Base-by-base conservation (phyloP, 805 yeast genomes). In the Zygotorulaspora florentina region DNA sequence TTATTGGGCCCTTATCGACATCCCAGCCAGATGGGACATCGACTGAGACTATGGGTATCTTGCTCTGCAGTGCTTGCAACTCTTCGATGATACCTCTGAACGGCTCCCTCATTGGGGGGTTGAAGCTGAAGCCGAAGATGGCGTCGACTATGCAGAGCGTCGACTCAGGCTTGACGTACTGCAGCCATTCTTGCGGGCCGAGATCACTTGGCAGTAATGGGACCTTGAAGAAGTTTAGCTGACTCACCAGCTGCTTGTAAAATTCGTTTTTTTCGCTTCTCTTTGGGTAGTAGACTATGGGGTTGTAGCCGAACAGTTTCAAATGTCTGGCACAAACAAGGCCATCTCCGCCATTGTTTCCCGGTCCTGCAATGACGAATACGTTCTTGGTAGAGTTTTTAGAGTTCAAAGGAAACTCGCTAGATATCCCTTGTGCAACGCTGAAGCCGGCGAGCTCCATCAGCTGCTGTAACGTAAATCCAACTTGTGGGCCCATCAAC, bases 21-120 rank as follows among this genome's bases (percentile, higher is more conserved):
- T 90, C 91, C 99, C 99, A 93, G 0, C 97, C 96, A 2, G 96
- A 85, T 0, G 99, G 99, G 39, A 91, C 79, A 64, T 93, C 99
- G 2, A 93, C 86, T 0, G 95, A 79, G 0, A 87, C 76, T 1
- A 89, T 77, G 1, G 90, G 91, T 2, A 79, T 58, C 1, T 51
- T 46, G 8, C 53, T 45, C 30, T 64, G 70, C 28, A 45, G 42
- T 2, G 58, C 46, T 6, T 69, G 57, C 51, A 85, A 62, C 7
- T 70, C 54, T n/a, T 56, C 57, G 44, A 76, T 68, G 8, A 74
- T 76, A 12, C 53, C 55, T 35, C 76, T 79, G 61, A 85, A 91
- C 1, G 96, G 96, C 29, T 76, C 76, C 45, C 97, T 72, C 40
- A 91, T 74, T 0, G 96, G 96, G 1, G 97, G 95, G 48, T 80